phyloP scores from a whole-genome alignment of 2,329 filamentous ascomycete species.

The Beauveria brongniartii region DNA sequence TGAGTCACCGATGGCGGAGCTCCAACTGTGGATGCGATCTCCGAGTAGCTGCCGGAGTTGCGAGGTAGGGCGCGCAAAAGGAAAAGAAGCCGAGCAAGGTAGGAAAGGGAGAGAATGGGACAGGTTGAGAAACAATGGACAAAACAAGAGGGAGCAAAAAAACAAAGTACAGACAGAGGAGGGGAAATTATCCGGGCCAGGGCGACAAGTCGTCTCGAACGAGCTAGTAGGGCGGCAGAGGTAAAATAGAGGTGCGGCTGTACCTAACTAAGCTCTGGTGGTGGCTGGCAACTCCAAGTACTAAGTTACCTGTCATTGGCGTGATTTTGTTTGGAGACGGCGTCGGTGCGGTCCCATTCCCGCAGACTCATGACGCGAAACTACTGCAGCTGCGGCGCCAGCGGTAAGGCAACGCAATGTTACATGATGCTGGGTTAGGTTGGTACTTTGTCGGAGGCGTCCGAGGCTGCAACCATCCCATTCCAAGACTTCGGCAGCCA shows the following conservation, averaged over 20 bases:
- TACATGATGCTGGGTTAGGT: not conserved
- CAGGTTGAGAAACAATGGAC: not conserved
- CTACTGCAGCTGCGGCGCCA: constrained; percentile 3
- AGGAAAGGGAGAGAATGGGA: not conserved
- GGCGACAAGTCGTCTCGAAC: not conserved
- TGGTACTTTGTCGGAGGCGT: not conserved
- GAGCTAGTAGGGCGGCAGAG: not conserved
- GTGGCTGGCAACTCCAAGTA: not conserved
- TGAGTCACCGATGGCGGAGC: constrained; percentile 10
- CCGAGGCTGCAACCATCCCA: constrained; percentile 5
- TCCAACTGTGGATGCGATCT: not conserved
- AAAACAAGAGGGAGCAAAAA: not conserved
- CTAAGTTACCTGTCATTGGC: not conserved
- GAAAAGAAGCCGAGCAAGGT: not conserved
- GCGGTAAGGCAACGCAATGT: not conserved
- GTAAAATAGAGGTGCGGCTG: not conserved
- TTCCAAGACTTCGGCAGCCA: not conserved
- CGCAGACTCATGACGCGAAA: not conserved
- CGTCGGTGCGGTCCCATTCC: not conserved
- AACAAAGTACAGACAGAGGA: not conserved
- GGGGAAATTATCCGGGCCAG: not conserved
- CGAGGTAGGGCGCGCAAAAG: not conserved
- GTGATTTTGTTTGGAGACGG: not conserved
- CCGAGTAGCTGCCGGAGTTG: constrained; percentile 5
- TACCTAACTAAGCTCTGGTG: not conserved